Base-by-base conservation (phyloP, 2,329 filamentous ascomycete species). In the Ascochyta lentis region DNA sequence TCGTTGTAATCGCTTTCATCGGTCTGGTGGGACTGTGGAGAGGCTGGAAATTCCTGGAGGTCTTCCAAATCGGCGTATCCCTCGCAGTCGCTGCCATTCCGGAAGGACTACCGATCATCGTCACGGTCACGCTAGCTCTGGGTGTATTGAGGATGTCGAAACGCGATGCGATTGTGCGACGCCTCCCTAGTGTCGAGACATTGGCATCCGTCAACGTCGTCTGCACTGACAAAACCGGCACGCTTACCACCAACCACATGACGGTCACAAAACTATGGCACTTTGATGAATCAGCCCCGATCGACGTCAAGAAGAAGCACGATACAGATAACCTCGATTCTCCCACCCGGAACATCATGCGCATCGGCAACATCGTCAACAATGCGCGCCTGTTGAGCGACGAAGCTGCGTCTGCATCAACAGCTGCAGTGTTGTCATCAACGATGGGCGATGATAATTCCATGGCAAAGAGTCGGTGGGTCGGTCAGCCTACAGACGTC, bases 131-230 rank as follows among this genome's bases (percentile, higher is more conserved):
- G 0, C 82, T 99, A 51, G 95, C 95, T 35, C 83, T 99, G 13
- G 96, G 95, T 13, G 96, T 99, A 8, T 86, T 99, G 69, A 88
- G 95, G 54, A 99, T 99, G 95, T 96, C 95, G 58, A 92, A 88
- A 70, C 87, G 94, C 67, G 91, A 96, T 73, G 95, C 95, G 8
- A 99, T 99, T 73, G 94, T 99, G 57, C 89, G 95, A 64, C 89
- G 91, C 71, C 89, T 99, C 78, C 96, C 96, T 22, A 98, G 95
- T 76, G 96, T 99, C 8, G 95, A 99, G 75, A 99, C 95, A 0
- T 80, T 99, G 5, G 96, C 96, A 8, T 97, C 93, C n/a, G 95
- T 99, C 56, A 99, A 98, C 69, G 93, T 99, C n/a, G 92, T 99
- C 6, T 99, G 96, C 79, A 97, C 92, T 65, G 95, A 99, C 81